Base-by-base conservation (phyloP, 768 basidiomycete genomes). In the Russula sp. region DNA sequence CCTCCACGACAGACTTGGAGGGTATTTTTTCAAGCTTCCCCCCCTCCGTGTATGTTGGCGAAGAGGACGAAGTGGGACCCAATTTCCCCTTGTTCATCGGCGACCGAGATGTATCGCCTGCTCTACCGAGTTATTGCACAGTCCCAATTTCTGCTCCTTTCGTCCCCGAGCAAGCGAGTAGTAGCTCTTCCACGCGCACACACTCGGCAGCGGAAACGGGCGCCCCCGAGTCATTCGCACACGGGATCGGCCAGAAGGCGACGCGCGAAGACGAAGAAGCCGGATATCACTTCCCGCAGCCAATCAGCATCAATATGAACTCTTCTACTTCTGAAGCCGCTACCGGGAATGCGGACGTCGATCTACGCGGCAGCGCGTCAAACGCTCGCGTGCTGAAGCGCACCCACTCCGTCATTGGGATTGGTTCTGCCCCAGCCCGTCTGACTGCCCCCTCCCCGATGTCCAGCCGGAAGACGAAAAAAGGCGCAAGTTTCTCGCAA, bases 351-450 rank as follows among this genome's bases (percentile, higher is more conserved):
- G n/a, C 44, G 44, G 14, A 18, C 18, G 49, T 36, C 34, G 20
- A 28, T 51, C 59, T 11, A 3, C 34, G 6, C 6, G 24, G 3
- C 6, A 4, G 6, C 52, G 16, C 24, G 18, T 9, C 51, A 9
- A 34, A 4, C 5, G 24, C 14, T 14, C 52, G 54, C 28, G 6
- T 22, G 22, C 40, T 20, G 7, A 65, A 65, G 26, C 59, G 59
- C 38, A 56, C 38, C 5, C 59, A 49, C 7, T 42, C 59, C 20
- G 16, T 44, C 40, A 9, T 16, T 30, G 24, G 26, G 16, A 24
- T 30, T 14, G 52, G 50, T 5, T 65, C 64, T 0, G 59, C 60
- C 14, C 64, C 64, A 4, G 55, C 64, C 6, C 26, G 38, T 20
- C 26, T 52, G 18, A 32, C 50, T 0, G 16, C 1, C 59, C 64